Conservation (phyloP, 768 basidiomycete species). For the Auriscalpium vulgare region DNA sequence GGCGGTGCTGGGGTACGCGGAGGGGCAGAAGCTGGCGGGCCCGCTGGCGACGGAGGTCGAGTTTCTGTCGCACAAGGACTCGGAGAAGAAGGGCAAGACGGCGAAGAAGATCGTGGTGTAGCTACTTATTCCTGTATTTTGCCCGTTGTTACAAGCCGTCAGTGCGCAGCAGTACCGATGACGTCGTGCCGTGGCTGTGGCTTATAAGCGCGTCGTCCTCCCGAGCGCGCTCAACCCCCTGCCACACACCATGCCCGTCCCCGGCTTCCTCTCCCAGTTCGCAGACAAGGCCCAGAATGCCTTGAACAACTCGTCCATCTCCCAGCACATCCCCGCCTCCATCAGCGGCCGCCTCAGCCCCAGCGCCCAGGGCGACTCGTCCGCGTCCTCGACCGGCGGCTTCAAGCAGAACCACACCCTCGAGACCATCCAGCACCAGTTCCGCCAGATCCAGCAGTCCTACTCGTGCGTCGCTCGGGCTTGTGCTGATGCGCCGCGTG, state of each 20-base stretch:
- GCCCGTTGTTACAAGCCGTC: background rate
- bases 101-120: slow-evolving; percentile 73
- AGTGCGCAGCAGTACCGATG: slow-evolving; percentile 13
- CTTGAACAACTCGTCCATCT: slow-evolving; percentile 53
- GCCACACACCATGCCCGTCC: slow-evolving; percentile 41
- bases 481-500: background rate
- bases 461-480: slow-evolving; percentile 43
- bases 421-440: slow-evolving; percentile 61
- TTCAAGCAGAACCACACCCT: slow-evolving; percentile 41
- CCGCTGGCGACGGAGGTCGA: slow-evolving; percentile 94
- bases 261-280: slow-evolving; percentile 55
- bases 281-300: slow-evolving; percentile 75
- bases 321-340: slow-evolving; percentile 42
- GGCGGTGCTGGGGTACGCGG: slow-evolving; percentile 74
- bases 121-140: background rate
- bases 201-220: slow-evolving; percentile 13
- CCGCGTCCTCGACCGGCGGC: slow-evolving; percentile 1
- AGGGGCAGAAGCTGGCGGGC: slow-evolving; percentile 66
- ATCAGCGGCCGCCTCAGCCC: slow-evolving; percentile 31
- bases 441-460: slow-evolving; percentile 66
- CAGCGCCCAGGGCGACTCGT: slow-evolving; percentile 6
- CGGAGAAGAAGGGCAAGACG: slow-evolving; percentile 86
- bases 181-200: slow-evolving; percentile 15
- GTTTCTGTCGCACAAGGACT: slow-evolving; percentile 91
- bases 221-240: slow-evolving; percentile 10